A percentile compares a stretch with the other conserved stretches of the same genome.
Evolutionary conservation across 352 stramenopile species (phyloP).

Genomic region (Pythium plurisporium): DNA sequence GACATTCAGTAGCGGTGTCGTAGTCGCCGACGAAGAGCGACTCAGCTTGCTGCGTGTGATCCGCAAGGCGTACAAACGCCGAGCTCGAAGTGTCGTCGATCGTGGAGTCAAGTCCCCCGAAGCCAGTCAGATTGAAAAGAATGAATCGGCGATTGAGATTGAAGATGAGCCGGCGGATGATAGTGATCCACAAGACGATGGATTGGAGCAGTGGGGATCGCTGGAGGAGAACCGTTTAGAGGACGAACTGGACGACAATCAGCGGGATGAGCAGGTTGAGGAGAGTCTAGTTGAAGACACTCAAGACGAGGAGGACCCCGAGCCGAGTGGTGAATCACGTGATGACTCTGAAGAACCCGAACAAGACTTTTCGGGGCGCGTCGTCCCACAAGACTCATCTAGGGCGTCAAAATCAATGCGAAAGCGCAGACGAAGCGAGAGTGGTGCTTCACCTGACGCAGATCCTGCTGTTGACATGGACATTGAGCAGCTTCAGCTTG

Average conservation of each 20-base stretch:
- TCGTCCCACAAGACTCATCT: background rate
- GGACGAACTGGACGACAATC: background rate
- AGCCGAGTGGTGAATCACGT: background rate
- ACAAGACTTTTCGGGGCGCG: background rate
- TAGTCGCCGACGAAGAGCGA: conserved; percentile 13
- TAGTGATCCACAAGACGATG: background rate
- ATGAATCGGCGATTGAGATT: conserved; percentile 13
- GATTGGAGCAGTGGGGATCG: conserved; percentile 1
- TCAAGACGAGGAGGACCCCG: conserved; percentile 4
- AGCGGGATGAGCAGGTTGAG: background rate
- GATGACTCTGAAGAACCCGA: background rate
- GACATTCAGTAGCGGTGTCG: conserved; percentile 10
- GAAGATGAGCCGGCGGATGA: conserved; percentile 8
- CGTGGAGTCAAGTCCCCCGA: background rate
- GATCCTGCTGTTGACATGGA: conserved; percentile 6
- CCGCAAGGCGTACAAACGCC: conserved; percentile 10
- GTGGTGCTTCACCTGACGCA: conserved; percentile 5
- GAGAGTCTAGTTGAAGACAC: conserved; percentile 6
- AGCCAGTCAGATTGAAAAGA: background rate
- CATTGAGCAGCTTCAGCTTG: background rate
- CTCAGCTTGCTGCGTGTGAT: conserved; percentile 12
- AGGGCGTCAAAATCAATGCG: background rate
- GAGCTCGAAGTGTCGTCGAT: background rate
- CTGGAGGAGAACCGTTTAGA: conserved; percentile 7
- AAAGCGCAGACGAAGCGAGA: conserved; percentile 1